Base-by-base conservation (phyloP, 2,329 filamentous ascomycete species). In the Fusarium hostae region DNA sequence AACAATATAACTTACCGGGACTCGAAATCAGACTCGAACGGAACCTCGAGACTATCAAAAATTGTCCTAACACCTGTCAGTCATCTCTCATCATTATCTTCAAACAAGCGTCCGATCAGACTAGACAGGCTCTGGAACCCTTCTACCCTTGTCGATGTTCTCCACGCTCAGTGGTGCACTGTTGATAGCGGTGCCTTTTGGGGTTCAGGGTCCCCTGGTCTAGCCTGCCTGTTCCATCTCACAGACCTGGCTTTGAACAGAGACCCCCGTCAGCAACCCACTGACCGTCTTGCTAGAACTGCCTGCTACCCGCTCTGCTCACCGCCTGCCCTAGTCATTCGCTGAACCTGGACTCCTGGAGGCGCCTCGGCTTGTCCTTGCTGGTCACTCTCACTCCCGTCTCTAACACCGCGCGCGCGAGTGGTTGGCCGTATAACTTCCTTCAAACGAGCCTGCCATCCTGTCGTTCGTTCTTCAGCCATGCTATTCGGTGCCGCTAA, bases 261-360 rank as follows among this genome's bases (percentile, higher is more conserved):
- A 57, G 39, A 22, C 39, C 66, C 67, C 59, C 62, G 59, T 66
- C 57, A 51, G 55, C 35, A 73, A 50, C 59, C 63, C 70, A 67
- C 63, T 73, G 71, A 73, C 71, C 63, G 63, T 72, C 70, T 69
- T 66, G 63, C 44, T 66, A 73, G 66, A 50, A 67, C 66, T 70
- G 47, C 20, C 57, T 63, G 55, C 30, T 52, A 39, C 45, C 73
- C 72, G 68, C 72, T 63, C 66, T 56, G 63, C 66, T 77, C 73
- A 77, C 73, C 75, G 75, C 75, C 75, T 76, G 72, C 75, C 75
- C 59, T 69, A 68, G 63, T 71, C 74, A 68, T 73, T 75, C 66
- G 62, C 61, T 71, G 68, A 63, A 65, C 64, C 40, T 65, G 26
- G 26, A 26, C 26, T 26, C 26, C 26, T 26, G 45, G 66, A 69